Conservation (phyloP, 345 rosid genomes). For the Lenwebbia sp. region DNA sequence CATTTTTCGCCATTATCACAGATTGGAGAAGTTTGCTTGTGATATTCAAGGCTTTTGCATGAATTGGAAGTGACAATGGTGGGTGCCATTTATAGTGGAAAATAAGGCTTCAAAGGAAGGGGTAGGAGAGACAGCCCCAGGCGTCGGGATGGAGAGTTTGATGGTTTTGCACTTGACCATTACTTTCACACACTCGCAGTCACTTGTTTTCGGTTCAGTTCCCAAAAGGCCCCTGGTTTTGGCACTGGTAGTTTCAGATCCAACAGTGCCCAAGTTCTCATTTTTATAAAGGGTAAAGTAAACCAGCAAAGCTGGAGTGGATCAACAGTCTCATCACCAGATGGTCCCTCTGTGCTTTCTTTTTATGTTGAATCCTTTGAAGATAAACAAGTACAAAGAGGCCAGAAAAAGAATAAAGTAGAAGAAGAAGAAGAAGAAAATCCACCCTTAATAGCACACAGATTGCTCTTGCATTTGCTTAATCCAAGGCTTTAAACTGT, state of each 20-base stretch:
- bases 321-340: not conserved
- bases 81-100: not conserved
- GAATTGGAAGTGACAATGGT: not conserved
- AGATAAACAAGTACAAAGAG: not conserved
- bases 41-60: not conserved
- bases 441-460: not conserved
- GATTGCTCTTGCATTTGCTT: not conserved
- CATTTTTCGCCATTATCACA: constrained; percentile 13
- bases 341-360: not conserved
- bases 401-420: not conserved
- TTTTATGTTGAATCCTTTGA: not conserved
- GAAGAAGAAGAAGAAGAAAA: not conserved
- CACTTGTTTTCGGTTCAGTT: not conserved
- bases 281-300: not conserved
- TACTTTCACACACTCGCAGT: not conserved
- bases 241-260: not conserved
- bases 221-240: not conserved
- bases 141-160: not conserved
- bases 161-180: not conserved
- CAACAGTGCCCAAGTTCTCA: not conserved
- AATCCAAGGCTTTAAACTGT: not conserved
- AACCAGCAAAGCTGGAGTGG: not conserved
- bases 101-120: not conserved
- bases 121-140: not conserved
- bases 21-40: not conserved